Base-by-base conservation (phyloP, 2,329 filamentous ascomycete species). In the Periconia digitata region DNA sequence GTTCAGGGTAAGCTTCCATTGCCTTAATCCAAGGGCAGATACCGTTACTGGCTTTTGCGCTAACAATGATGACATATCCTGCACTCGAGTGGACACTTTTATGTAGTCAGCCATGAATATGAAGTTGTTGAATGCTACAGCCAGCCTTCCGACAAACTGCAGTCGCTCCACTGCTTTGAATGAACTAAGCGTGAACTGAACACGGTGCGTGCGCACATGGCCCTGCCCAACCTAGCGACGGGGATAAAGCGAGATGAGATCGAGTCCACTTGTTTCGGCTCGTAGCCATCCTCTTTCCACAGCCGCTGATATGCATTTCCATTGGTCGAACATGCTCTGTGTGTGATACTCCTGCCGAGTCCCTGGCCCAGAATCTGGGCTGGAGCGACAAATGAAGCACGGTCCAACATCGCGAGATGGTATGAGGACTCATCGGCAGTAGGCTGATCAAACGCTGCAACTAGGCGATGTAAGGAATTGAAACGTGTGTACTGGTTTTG, bases 1-100 rank as follows among this genome's bases (percentile, higher is more conserved):
- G 21, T 17, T 41, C 21, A 68, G 59, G 63, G 67, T 70, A 70
- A 70, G 66, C 64, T 64, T 58, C 55, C 55, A 60, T 27, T 51
- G 53, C 56, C 60, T 53, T 45, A 53, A 47, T 50, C 46, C n/a
- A 41, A 46, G 59, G 60, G 57, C 63, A 64, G 64, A 66, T 66
- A 63, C 60, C 41, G 62, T 59, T 63, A 55, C 64, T 66, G 56
- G 63, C 63, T 55, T 59, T 62, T 32, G 27, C 55, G 67, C 67
- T 70, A 69, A 70, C 64, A 48, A 46, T 46, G 34, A 27, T 15
- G 13, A 39, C 8, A 23, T 35, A 22, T 43, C 40, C 40, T 42
- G 34, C 34, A 44, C 29, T 29, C 27, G 29, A 17, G 24, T 22
- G n/a, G 15, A 20, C 10, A 21, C n/a, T 32, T 32, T 10, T 32